Evolutionary conservation across 495 filamentous ascomycete species (phyloP).

Genomic region (Chaetomium cochliodes): DNA sequence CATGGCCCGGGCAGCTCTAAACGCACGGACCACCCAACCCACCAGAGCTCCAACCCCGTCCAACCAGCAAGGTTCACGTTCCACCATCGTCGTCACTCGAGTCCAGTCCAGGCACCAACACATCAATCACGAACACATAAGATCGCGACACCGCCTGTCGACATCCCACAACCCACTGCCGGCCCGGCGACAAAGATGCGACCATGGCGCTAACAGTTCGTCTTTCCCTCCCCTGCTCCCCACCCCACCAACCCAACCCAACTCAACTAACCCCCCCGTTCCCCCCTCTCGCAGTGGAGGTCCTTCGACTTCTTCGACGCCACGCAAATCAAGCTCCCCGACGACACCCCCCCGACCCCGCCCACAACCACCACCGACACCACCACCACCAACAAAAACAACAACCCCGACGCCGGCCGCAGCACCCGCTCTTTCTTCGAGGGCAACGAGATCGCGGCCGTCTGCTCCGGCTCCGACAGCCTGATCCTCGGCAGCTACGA

Average conservation of each 20-base stretch:
- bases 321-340: conserved; percentile 73
- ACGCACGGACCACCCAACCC: not conserved
- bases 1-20: not conserved
- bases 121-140: not conserved
- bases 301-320: conserved; percentile 99
- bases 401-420: too few species aligned
- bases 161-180: not conserved
- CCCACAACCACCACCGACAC: not conserved
- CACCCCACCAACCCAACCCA: not conserved
- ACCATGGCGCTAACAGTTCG: conserved; percentile 40
- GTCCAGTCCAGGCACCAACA: not conserved
- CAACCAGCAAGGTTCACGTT: conserved; percentile 20
- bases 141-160: not conserved
- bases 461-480: conserved; percentile 85
- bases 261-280: conserved; percentile 18
- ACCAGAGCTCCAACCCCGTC: conserved; percentile 1
- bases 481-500: conserved; percentile 84
- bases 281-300: conserved; percentile 71
- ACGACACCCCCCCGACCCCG: conserved; percentile 52
- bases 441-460: conserved; percentile 50
- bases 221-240: conserved; percentile 10
- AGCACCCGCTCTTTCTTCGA: conserved; percentile 47
- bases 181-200: conserved; percentile 26
- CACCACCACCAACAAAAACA: conserved; percentile 17
- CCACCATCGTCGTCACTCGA: conserved; percentile 16